Evolutionary conservation across 2,329 filamentous ascomycete genomes (phyloP).

Genomic region (Chaetomium strumarium): DNA sequence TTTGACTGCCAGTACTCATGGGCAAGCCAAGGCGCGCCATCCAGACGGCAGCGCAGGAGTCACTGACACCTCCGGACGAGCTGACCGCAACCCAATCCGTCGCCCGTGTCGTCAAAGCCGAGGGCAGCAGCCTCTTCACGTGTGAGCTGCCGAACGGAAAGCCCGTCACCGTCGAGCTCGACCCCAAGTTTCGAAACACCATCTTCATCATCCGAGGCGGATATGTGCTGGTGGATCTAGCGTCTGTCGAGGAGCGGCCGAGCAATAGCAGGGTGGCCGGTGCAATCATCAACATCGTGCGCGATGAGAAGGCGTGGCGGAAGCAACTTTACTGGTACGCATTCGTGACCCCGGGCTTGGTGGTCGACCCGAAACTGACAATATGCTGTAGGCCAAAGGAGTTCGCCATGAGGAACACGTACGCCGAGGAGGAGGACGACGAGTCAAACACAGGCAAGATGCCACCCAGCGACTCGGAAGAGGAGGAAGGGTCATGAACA

Average conservation of each 20-base stretch:
- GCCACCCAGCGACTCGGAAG: slow-evolving; percentile 72
- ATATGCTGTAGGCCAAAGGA: slow-evolving; percentile 61
- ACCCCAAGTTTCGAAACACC: slow-evolving; percentile 78
- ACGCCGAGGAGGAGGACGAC: slow-evolving; percentile 60
- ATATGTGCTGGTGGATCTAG: slow-evolving; percentile 74
- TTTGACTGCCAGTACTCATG: slow-evolving; percentile 41
- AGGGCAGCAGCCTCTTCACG: slow-evolving; percentile 84
- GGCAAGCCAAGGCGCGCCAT: slow-evolving; percentile 70
- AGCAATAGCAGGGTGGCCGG: slow-evolving; percentile 74
- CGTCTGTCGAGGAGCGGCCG: slow-evolving; percentile 48
- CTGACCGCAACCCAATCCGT: slow-evolving; percentile 60
- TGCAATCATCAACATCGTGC: slow-evolving; percentile 87
- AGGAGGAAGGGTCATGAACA: slow-evolving; percentile 45
- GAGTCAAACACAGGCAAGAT: slow-evolving; percentile 78
- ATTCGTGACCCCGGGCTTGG: background rate
- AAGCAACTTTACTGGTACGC: slow-evolving; percentile 79
- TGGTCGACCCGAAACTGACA: slow-evolving; percentile 16
- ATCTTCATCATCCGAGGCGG: slow-evolving; percentile 90
- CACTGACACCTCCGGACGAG: slow-evolving; percentile 52
- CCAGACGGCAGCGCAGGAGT: slow-evolving; percentile 70
- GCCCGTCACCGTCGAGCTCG: slow-evolving; percentile 70
- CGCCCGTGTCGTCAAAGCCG: slow-evolving; percentile 71
- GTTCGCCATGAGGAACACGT: slow-evolving; percentile 63
- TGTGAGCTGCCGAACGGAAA: slow-evolving; percentile 65
- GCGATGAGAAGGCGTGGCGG: slow-evolving; percentile 87